Evolutionary conservation across 176 grass and related monocot species (phyloP).

Genomic region (Lolium multiflorum): DNA sequence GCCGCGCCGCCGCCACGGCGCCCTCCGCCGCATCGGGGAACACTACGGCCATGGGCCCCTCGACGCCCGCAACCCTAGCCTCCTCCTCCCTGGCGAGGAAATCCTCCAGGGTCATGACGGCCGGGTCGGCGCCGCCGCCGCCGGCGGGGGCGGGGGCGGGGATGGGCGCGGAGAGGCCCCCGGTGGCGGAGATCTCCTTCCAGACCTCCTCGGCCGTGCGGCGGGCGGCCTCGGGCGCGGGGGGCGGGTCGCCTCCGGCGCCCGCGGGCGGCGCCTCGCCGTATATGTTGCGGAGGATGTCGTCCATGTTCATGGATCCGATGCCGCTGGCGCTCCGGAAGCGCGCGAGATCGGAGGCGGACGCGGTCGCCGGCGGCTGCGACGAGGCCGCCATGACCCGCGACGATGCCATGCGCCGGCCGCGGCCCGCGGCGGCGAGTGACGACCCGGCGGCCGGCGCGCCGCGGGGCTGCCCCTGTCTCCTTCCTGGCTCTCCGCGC

Average conservation of each 20-base stretch:
- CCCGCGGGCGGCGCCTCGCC: constrained; percentile 27
- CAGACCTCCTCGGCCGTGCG: constrained; percentile 84
- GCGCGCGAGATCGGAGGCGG: constrained; percentile 48
- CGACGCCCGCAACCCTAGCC: constrained; percentile 37
- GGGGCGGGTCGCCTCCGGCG: background rate
- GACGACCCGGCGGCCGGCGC: constrained; percentile 14
- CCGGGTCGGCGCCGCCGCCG: background rate
- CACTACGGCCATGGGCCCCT: constrained; percentile 44
- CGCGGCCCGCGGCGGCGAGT: background rate
- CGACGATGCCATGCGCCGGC: constrained; percentile 68
- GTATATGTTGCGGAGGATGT: constrained; percentile 79
- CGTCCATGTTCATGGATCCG: constrained; percentile 98
- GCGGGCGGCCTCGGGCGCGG: constrained; percentile 24
- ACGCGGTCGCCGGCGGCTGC: constrained; percentile 42
- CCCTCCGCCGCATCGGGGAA: constrained; percentile 30
- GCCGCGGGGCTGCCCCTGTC: background rate
- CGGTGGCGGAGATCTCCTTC: constrained; percentile 73
- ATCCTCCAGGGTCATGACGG: constrained; percentile 93
- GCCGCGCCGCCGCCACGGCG: background rate
- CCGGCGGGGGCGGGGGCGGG: background rate
- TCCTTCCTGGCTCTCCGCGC: background rate
- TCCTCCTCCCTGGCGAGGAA: constrained; percentile 80
- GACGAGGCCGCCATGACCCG: constrained; percentile 75
- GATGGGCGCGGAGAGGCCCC: constrained; percentile 33
- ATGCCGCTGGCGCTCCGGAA: constrained; percentile 55